Evolutionary conservation across 768 basidiomycete genomes (phyloP).

Genomic region (Cyclocybe cylindracea): DNA sequence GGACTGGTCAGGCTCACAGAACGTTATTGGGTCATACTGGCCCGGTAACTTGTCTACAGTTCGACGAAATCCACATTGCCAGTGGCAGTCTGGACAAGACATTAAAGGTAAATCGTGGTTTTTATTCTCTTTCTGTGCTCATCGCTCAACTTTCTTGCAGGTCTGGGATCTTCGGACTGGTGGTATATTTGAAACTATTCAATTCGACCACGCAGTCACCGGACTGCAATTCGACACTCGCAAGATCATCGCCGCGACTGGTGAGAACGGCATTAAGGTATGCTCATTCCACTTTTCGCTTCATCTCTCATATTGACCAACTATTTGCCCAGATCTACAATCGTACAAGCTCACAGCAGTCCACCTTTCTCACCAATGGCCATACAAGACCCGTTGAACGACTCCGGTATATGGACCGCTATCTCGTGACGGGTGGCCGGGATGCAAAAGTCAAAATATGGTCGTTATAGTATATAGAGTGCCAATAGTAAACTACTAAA

Average conservation of each 20-base stretch:
- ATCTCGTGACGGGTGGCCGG: slow-evolving; percentile 86
- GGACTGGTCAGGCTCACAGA: slow-evolving; percentile 95
- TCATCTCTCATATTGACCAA: slow-evolving; percentile 1
- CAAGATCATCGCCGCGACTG: slow-evolving; percentile 89
- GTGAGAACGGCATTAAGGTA: slow-evolving; percentile 93
- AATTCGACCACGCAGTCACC: slow-evolving; percentile 90
- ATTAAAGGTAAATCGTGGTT: slow-evolving; percentile 61
- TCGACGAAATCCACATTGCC: slow-evolving; percentile 92
- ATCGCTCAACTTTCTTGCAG: slow-evolving; percentile 35
- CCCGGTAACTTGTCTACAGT: slow-evolving; percentile 92
- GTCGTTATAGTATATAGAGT: slow-evolving; percentile 62
- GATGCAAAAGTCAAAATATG: slow-evolving; percentile 90
- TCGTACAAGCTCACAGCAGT: slow-evolving; percentile 88
- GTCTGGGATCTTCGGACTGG: slow-evolving; percentile 98
- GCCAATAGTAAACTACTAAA: slow-evolving; percentile 2
- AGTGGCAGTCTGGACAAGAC: slow-evolving; percentile 95
- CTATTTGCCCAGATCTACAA: slow-evolving; percentile 77
- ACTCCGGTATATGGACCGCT: slow-evolving; percentile 95
- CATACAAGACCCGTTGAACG: slow-evolving; percentile 87
- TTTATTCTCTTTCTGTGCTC: neutral
- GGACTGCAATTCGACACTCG: slow-evolving; percentile 92
- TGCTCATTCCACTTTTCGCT: slow-evolving; percentile 1
- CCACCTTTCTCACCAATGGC: slow-evolving; percentile 86
- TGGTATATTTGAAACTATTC: slow-evolving; percentile 82
- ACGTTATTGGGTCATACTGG: slow-evolving; percentile 91